Evolutionary conservation across 169 alveolate species (phyloP).

Genomic region (Cryptosporidium ryanae): DNA sequence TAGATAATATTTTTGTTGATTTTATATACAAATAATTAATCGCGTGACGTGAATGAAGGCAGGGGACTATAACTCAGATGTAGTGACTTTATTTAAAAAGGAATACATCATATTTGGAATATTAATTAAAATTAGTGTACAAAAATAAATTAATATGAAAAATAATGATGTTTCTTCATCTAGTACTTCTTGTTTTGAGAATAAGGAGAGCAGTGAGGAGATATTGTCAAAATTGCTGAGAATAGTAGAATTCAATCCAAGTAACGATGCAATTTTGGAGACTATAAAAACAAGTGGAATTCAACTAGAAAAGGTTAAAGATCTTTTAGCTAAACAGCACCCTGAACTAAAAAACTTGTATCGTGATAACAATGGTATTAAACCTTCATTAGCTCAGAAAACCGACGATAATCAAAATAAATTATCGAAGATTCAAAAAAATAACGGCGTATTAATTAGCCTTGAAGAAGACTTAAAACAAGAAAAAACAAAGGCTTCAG

Average conservation of each 20-base stretch:
- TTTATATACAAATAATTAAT: too few species aligned
- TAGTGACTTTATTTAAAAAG: too few species aligned
- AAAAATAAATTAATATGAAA: too few species aligned
- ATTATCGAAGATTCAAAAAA: background rate
- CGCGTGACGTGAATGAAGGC: too few species aligned
- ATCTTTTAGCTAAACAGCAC: slow-evolving; percentile 49
- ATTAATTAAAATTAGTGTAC: too few species aligned
- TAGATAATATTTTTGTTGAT: too few species aligned
- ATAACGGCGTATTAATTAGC: background rate
- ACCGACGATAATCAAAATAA: too few species aligned
- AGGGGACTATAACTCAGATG: too few species aligned
- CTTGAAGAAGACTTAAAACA: background rate
- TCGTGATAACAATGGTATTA: background rate
- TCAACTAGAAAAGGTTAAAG: slow-evolving; percentile 16
- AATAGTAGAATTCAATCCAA: slow-evolving; percentile 56
- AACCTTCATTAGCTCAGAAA: too few species aligned
- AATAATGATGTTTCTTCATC: too few species aligned
- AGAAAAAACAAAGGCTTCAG: background rate
- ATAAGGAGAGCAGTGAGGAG: slow-evolving; percentile 30
- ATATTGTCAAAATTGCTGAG: slow-evolving; percentile 24
- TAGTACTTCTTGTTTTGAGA: background rate
- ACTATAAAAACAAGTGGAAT: slow-evolving; percentile 27
- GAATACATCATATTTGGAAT: too few species aligned
- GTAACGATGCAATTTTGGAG: slow-evolving; percentile 52
- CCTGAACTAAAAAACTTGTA: slow-evolving; percentile 16